Evolutionary conservation across 805 yeast genomes (phyloP), one percentile per base, ranked within the genome.

Genomic region (Kluyveromyces aestuarii): DNA sequence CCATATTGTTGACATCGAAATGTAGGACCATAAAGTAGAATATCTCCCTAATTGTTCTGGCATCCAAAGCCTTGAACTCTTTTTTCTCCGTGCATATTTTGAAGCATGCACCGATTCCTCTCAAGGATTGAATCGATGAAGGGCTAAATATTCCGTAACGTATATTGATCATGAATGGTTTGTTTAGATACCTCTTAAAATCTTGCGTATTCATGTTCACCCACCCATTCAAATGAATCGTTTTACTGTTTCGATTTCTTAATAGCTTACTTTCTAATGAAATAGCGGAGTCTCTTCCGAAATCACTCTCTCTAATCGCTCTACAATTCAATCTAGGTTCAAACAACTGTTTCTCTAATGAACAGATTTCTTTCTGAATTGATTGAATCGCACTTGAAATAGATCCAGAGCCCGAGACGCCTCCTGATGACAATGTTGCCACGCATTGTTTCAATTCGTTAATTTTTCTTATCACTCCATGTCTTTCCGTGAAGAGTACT

Each of bases 101-200:
- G 44, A 56, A 55, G 35, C 57, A 52, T 30, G 48, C 49, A 37
- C 67, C 67, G 11, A 63, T 61, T 27, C 67, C 68, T 48, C 57
- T 52, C 13, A 62, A 51, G 1, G 69, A 64, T 33, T 62, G 50
- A 13, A 55, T 49, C 37, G 60, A 59, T 27, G 54, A 51, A 6
- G 67, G 62, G 2, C 65, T 58, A 47, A 59, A 63, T 25, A 64
- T 48, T 6, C 69, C 69, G 44, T 59, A 61, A 27, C 58, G 40
- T 30, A 57, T 63, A 48, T 63, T 67, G 13, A 64, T 52, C 21
- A 62, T 42, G 2, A 66, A 65, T 25, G 57, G 51, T 33, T 55
- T 52, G 17, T 44, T 45, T 18, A 50, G 30, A 19, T 42, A 45
- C 16, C 35, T 43, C 10, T 47, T 27, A 35, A 46, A 13, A 2